A percentile compares a stretch with the other conserved stretches of the same genome.
Conservation (phyloP, 305 asterid genomes). For the Fraxinus ornus region DNA sequence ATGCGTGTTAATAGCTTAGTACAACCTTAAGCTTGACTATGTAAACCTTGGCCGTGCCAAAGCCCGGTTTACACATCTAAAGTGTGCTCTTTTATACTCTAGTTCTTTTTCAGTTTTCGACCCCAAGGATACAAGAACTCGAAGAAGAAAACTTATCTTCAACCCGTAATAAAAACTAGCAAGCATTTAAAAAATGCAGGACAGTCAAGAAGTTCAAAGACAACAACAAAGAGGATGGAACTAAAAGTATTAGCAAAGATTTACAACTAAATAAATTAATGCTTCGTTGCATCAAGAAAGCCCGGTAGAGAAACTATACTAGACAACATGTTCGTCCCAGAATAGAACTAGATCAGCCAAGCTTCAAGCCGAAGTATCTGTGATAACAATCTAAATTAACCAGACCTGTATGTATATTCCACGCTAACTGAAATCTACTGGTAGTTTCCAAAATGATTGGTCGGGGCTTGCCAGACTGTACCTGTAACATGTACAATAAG, state of each 20-base stretch:
- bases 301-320: conserved; percentile 19
- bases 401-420: conserved; percentile 49
- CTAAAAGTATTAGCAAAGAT: neutral
- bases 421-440: conserved; percentile 36
- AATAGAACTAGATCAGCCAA: conserved; percentile 23
- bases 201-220: neutral
- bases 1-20: neutral
- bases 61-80: neutral
- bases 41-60: neutral
- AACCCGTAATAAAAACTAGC: neutral
- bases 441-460: conserved; percentile 24
- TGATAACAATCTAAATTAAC: conserved; percentile 27
- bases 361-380: conserved; percentile 30
- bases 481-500: conserved; percentile 30
- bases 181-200: neutral
- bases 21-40: neutral
- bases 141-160: neutral
- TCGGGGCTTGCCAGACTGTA: conserved; percentile 26
- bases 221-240: neutral
- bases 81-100: neutral
- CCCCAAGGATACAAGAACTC: neutral
- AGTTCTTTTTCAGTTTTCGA: neutral
- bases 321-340: conserved; percentile 25
- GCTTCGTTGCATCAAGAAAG: neutral
- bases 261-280: neutral